Evolutionary conservation across 352 stramenopile species (phyloP).

Genomic region (Phytophthora megakarya): DNA sequence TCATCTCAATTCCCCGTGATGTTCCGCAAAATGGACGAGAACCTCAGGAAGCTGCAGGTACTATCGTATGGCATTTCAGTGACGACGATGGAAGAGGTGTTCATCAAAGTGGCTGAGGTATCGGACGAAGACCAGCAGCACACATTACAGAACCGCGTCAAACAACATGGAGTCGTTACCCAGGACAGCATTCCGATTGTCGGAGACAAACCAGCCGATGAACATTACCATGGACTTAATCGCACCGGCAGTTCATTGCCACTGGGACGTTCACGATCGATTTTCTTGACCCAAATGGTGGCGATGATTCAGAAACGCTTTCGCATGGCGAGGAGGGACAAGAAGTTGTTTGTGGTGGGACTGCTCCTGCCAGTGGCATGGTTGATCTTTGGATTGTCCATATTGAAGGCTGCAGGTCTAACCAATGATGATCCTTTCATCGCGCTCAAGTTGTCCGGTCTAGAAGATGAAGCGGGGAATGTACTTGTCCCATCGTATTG

Average conservation of each 20-base stretch:
- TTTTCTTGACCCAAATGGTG: slow-evolving; percentile 30
- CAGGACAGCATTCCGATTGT: slow-evolving; percentile 32
- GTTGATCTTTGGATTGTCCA: slow-evolving; percentile 32
- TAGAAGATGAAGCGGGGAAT: slow-evolving; percentile 16
- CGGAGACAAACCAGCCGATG: slow-evolving; percentile 20
- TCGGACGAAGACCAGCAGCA: slow-evolving; percentile 54
- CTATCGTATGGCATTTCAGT: slow-evolving; percentile 78
- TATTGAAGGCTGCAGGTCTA: slow-evolving; percentile 27
- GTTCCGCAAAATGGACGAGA: slow-evolving; percentile 55
- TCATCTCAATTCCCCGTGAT: slow-evolving; percentile 51
- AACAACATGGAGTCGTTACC: slow-evolving; percentile 15
- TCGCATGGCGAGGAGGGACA: slow-evolving; percentile 26
- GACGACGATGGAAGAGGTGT: slow-evolving; percentile 81
- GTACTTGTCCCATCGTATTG: slow-evolving; percentile 25
- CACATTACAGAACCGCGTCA: slow-evolving; percentile 42
- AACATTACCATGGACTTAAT: slow-evolving; percentile 17
- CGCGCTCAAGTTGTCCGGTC: slow-evolving; percentile 17
- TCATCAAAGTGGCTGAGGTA: slow-evolving; percentile 69
- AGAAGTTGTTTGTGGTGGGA: slow-evolving; percentile 27
- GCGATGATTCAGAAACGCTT: slow-evolving; percentile 31
- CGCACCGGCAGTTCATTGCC: slow-evolving; percentile 22
- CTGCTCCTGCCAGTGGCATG: slow-evolving; percentile 25
- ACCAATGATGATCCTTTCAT: slow-evolving; percentile 34
- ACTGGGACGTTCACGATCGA: slow-evolving; percentile 11
- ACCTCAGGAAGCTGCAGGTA: slow-evolving; percentile 39